Evolutionary conservation across 2,329 filamentous ascomycete genomes (phyloP).

Genomic region (Cladosporium austrohemisphaericum): DNA sequence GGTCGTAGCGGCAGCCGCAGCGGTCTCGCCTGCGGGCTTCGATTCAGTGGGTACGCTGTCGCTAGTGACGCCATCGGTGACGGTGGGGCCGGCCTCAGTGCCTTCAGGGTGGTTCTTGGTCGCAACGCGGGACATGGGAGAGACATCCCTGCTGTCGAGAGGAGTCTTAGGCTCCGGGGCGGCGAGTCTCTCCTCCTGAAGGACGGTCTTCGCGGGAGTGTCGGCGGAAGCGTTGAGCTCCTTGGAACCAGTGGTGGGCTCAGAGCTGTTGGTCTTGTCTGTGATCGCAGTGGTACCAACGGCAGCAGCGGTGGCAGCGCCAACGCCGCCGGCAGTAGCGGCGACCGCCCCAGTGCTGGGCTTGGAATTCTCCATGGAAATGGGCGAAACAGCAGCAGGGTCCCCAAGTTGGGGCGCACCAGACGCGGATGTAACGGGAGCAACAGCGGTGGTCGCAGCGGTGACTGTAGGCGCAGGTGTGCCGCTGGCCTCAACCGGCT

Average conservation of each 20-base stretch:
- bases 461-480: conserved; percentile 43
- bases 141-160: conserved; percentile 12
- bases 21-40: conserved; percentile 22
- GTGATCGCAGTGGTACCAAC: conserved; percentile 9
- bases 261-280: conserved; percentile 7
- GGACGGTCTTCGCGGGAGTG: conserved; percentile 16
- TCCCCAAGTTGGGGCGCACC: conserved; percentile 31
- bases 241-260: conserved; percentile 5
- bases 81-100: conserved; percentile 4
- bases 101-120: conserved; percentile 14
- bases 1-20: conserved; percentile 25
- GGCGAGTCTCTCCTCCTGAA: conserved; percentile 7
- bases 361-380: conserved; percentile 13
- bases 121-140: conserved; percentile 16
- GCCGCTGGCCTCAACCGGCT: conserved; percentile 39
- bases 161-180: conserved; percentile 2
- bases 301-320: conserved; percentile 8
- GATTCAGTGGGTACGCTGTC: conserved; percentile 27
- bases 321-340: conserved; percentile 3
- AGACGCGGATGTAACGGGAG: conserved; percentile 15
- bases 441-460: conserved; percentile 14
- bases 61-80: conserved; percentile 23
- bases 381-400: conserved; percentile 16
- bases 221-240: conserved; percentile 17
- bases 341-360: conserved; percentile 3